phyloP scores from a whole-genome alignment of 148 eudicot genomes.

The Chenopodium album region DNA sequence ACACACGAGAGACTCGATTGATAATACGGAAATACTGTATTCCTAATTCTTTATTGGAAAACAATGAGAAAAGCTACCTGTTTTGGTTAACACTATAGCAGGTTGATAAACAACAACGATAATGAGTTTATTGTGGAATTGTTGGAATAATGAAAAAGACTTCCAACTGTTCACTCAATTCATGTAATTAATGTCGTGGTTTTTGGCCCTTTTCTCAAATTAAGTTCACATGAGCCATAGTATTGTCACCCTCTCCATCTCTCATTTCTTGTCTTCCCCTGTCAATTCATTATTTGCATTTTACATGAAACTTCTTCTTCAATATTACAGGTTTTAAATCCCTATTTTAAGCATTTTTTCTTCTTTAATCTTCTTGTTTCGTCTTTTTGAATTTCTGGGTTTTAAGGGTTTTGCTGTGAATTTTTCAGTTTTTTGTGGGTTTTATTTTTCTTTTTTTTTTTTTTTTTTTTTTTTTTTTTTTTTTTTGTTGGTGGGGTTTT shows the following conservation, averaged over 20 bases:
- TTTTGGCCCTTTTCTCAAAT: slow-evolving; percentile 6
- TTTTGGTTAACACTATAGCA: neutral
- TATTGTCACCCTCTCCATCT: neutral
- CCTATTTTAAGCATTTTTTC: neutral
- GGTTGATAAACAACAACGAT: slow-evolving; percentile 10
- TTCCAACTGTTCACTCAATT: slow-evolving; percentile 22
- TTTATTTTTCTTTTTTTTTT: neutral
- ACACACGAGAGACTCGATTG: no score
- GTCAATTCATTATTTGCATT: neutral
- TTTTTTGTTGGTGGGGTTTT: neutral
- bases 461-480: no score
- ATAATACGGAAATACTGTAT: no score
- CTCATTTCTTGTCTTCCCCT: neutral
- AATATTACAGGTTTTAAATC: neutral
- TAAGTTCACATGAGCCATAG: slow-evolving; percentile 33
- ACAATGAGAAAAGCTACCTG: neutral
- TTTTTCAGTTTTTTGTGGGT: slow-evolving; percentile 11
- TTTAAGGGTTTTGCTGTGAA: slow-evolving; percentile 18
- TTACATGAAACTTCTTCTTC: neutral
- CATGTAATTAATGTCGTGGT: slow-evolving; percentile 12
- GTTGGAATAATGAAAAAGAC: slow-evolving; percentile 28
- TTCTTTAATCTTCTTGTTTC: neutral
- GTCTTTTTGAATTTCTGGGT: neutral
- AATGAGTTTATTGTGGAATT: neutral
- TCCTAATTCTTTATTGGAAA: no score